Evolutionary conservation across 2,329 filamentous ascomycete genomes (phyloP), one percentile per base, ranked within the genome.

Genomic region (Scedosporium aurantiacum): DNA sequence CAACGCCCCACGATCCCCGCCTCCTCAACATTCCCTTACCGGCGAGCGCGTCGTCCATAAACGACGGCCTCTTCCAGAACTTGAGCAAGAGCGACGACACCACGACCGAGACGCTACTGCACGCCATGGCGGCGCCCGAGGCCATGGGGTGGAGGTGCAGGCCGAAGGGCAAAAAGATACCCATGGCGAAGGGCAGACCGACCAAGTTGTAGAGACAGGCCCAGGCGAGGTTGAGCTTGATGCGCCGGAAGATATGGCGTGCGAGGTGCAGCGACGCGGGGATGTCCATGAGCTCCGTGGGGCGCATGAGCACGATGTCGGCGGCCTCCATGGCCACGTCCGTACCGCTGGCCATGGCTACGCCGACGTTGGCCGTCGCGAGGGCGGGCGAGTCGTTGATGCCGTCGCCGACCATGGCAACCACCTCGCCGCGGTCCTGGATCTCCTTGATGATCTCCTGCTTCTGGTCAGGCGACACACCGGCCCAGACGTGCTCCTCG

Each of bases 281-380:
- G n/a, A 99, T 91, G 68, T 93, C 90, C 77, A 97, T 90, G 3
- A 99, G 82, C 68, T 97, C 88, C 65, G 91, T 89, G 0, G 90
- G 89, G 2, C 89, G 86, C 93, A 99, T 99, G 61, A 99, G 85
- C 16, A 99, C 94, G 18, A 99, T 85, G 68, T 96, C 91, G 0
- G 94, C 94, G 1, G 94, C 94, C 76, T 97, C 94, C 85, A 99
- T 96, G 58, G 94, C 94, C 1, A 99, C 93, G 71, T 97, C 94
- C 0, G 94, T 97, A 62, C 94, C 94, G 6, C 87, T 91, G 4
- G 90, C 83, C 74, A 99, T 90, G 62, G 92, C 92, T 66, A 99
- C 96, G 65, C 94, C 94, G 28, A 97, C 86, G 67, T 96, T 87
- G 10, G 94, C 92, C 0, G 91, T 96, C 0, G 91, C 94, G 10